Evolutionary conservation across 1,284 basidiomycete genomes (phyloP).

Genomic region (Puccinia coronata): DNA sequence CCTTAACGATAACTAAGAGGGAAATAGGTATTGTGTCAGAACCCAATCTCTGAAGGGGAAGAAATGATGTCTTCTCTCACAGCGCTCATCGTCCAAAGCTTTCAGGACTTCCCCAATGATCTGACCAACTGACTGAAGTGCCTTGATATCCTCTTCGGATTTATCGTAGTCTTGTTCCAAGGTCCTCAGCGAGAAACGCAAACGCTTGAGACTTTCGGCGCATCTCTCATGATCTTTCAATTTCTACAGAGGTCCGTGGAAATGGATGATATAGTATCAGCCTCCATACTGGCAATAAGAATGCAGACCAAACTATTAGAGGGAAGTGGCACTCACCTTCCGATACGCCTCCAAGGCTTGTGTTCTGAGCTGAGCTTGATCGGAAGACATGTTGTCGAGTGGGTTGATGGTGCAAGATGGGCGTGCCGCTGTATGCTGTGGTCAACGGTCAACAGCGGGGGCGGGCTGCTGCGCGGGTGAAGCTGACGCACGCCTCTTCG

Average conservation of each 20-base stretch:
- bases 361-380: slow-evolving; percentile 28
- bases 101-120: slow-evolving; percentile 99
- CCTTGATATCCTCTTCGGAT: slow-evolving; percentile 99
- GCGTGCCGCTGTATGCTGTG: background rate
- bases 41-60: background rate
- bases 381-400: slow-evolving; percentile 31
- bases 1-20: slow-evolving; percentile 92
- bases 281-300: background rate
- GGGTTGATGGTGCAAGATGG: background rate
- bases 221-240: slow-evolving; percentile 46
- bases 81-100: slow-evolving; percentile 95
- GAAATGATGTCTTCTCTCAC: slow-evolving; percentile 63
- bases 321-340: background rate
- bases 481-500: slow-evolving; percentile 23
- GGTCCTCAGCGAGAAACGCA: slow-evolving; percentile 43
- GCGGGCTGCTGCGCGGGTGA: background rate
- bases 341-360: slow-evolving; percentile 42
- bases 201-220: slow-evolving; percentile 37
- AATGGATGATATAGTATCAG: background rate
- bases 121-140: slow-evolving; percentile 96
- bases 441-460: background rate
- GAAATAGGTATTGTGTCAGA: background rate
- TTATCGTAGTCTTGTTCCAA: slow-evolving; percentile 87
- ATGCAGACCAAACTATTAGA: background rate
- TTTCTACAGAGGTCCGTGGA: background rate